Evolutionary conservation across 208 protist species (phyloP).

Genomic region (Leishmania major): DNA sequence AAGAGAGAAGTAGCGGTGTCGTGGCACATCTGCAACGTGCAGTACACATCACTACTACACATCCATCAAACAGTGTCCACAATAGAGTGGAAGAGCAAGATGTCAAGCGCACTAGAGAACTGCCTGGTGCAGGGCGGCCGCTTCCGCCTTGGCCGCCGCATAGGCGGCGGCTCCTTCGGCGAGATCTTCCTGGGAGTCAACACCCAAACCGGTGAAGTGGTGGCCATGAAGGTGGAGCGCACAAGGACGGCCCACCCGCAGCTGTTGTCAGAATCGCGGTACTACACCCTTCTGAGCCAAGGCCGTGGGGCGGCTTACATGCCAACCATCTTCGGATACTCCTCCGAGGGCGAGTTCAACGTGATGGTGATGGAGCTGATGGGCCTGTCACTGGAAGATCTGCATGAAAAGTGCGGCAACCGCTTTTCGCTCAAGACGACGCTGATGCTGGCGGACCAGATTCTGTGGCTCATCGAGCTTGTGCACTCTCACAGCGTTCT

Average conservation of each 20-base stretch:
- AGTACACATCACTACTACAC: neutral
- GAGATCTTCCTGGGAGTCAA: constrained; percentile 92
- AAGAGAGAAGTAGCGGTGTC: neutral
- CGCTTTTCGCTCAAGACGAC: constrained; percentile 93
- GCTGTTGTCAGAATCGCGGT: constrained; percentile 86
- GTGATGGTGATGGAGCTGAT: constrained; percentile 95
- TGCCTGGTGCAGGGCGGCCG: constrained; percentile 58
- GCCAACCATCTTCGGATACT: constrained; percentile 86
- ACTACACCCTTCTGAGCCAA: constrained; percentile 82
- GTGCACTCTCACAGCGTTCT: constrained; percentile 93
- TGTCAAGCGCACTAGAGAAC: constrained; percentile 25
- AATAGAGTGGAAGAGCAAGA: constrained; percentile 26
- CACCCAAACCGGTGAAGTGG: constrained; percentile 81
- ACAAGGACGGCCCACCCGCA: constrained; percentile 91
- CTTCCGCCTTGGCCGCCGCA: constrained; percentile 96
- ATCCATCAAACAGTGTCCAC: neutral
- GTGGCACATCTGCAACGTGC: neutral
- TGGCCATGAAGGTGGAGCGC: constrained; percentile 94
- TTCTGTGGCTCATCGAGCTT: constrained; percentile 90
- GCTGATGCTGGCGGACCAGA: constrained; percentile 94
- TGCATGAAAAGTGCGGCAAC: constrained; percentile 89
- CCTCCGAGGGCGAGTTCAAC: constrained; percentile 92
- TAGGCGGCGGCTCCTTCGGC: constrained; percentile 96
- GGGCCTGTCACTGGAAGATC: constrained; percentile 92
- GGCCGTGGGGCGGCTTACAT: constrained; percentile 83